Conservation (phyloP, 345 rosid genomes). For the Geranium brycei region DNA sequence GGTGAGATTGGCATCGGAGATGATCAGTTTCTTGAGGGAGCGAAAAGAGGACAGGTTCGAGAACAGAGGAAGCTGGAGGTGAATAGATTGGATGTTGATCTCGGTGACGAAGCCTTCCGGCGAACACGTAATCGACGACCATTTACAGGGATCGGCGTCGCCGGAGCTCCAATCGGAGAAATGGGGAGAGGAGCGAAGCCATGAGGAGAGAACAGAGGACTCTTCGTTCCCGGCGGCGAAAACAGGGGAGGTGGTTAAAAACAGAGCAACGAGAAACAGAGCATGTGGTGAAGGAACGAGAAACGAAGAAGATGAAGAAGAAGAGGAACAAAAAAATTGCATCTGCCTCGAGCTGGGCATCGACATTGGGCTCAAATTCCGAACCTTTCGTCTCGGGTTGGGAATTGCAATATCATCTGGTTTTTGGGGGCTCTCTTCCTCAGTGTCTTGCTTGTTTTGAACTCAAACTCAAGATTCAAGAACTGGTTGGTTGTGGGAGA, state of each 20-base stretch:
- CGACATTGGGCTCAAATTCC: slow-evolving; percentile 71
- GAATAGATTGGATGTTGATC: slow-evolving; percentile 40
- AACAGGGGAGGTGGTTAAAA: slow-evolving; percentile 17
- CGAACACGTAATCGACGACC: slow-evolving; percentile 75
- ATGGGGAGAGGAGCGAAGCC: slow-evolving; percentile 35
- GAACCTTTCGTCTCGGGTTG: slow-evolving; percentile 53
- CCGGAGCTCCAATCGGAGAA: slow-evolving; percentile 33
- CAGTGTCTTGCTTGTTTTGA: slow-evolving; percentile 1
- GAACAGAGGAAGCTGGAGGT: slow-evolving; percentile 60
- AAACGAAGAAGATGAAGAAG: slow-evolving; percentile 7
- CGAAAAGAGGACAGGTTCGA: slow-evolving; percentile 42
- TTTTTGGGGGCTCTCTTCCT: slow-evolving; percentile 15
- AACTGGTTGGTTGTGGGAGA: too few species aligned
- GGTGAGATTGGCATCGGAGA: slow-evolving; percentile 63
- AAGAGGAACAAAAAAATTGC: slow-evolving; percentile 18
- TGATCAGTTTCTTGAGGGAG: slow-evolving; percentile 40
- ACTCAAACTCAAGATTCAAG: too few species aligned
- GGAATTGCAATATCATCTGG: slow-evolving; percentile 22
- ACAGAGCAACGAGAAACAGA: slow-evolving; percentile 16
- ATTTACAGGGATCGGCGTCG: slow-evolving; percentile 49
- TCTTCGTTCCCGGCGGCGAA: slow-evolving; percentile 33
- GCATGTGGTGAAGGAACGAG: background rate
- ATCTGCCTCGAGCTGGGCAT: slow-evolving; percentile 36
- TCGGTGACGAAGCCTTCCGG: slow-evolving; percentile 37
- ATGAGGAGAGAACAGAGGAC: slow-evolving; percentile 48